phyloP scores from a whole-genome alignment of 148 eudicot species.

The Vaccinium corymbosum region DNA sequence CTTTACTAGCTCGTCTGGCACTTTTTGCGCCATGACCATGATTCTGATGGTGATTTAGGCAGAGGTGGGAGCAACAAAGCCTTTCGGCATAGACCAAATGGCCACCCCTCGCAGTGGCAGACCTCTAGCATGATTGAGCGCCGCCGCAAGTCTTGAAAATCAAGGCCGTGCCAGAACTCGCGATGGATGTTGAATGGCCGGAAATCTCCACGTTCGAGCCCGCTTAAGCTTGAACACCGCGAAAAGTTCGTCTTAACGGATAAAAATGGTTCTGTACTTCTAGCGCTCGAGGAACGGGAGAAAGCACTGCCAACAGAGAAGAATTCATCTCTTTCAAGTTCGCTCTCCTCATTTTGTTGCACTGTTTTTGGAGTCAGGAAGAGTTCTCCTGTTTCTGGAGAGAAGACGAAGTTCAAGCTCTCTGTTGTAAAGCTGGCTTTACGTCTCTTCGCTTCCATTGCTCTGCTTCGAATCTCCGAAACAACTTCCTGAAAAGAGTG shows the following conservation, averaged over 20 bases:
- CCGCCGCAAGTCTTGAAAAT: slow-evolving; percentile 29
- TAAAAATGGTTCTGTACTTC: slow-evolving; percentile 48
- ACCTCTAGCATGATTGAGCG: slow-evolving; percentile 56
- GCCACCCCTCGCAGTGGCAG: slow-evolving; percentile 83
- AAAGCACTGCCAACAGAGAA: slow-evolving; percentile 49
- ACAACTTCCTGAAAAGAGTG: slow-evolving; percentile 46
- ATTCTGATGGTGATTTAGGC: slow-evolving; percentile 82
- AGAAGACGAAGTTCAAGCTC: slow-evolving; percentile 32
- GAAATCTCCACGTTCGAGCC: slow-evolving; percentile 29
- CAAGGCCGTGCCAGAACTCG: slow-evolving; percentile 22
- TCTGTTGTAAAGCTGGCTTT: slow-evolving; percentile 30
- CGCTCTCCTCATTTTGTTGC: slow-evolving; percentile 18
- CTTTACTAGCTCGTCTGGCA: slow-evolving; percentile 20
- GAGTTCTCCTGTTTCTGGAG: slow-evolving; percentile 43
- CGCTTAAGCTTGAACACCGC: slow-evolving; percentile 42
- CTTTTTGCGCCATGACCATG: slow-evolving; percentile 82
- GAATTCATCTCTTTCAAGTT: slow-evolving; percentile 49
- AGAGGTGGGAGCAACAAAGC: slow-evolving; percentile 80
- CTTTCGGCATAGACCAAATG: slow-evolving; percentile 78
- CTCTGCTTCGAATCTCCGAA: slow-evolving; percentile 52
- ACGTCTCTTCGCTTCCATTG: slow-evolving; percentile 67
- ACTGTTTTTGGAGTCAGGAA: slow-evolving; percentile 15
- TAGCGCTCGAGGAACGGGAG: slow-evolving; percentile 46
- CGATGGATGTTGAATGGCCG: not conserved
- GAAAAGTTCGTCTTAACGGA: slow-evolving; percentile 55